phyloP scores from a whole-genome alignment of 2,329 filamentous ascomycete species.

The Pseudogymnoascus sp. region DNA sequence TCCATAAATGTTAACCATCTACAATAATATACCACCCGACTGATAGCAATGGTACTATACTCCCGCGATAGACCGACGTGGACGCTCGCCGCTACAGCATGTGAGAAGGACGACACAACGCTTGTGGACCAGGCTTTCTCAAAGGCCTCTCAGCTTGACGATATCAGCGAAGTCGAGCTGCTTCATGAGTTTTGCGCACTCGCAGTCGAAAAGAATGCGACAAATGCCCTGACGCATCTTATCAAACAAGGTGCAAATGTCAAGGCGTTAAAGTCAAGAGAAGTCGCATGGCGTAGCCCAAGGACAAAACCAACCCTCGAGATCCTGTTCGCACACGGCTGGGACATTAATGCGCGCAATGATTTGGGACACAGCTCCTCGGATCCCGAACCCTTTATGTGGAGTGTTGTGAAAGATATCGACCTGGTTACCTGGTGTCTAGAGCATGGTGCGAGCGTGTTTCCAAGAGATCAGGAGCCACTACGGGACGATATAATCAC shows the following conservation, averaged over 20 bases:
- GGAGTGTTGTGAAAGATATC: slow-evolving; percentile 7
- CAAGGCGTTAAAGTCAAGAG: neutral
- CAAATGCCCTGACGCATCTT: neutral
- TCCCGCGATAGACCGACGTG: neutral
- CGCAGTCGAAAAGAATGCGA: neutral
- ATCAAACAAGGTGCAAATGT: neutral
- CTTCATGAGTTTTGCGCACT: neutral
- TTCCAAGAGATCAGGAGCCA: neutral
- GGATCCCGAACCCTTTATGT: slow-evolving; percentile 5
- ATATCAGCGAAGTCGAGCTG: neutral
- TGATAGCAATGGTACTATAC: neutral
- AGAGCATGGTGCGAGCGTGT: slow-evolving; percentile 12
- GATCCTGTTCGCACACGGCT: slow-evolving; percentile 16
- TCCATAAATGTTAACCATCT: neutral
- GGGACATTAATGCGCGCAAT: slow-evolving; percentile 15
- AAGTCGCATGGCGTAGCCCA: neutral
- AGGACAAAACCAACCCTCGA: slow-evolving; percentile 6
- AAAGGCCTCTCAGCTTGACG: neutral
- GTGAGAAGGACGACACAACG: slow-evolving; percentile 13
- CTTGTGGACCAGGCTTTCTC: slow-evolving; percentile 1
- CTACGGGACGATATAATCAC: neutral
- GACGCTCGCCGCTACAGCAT: neutral
- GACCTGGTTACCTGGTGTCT: slow-evolving; percentile 15
- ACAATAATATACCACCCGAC: neutral
- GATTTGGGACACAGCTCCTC: too few species aligned